phyloP scores from a whole-genome alignment of 2,329 filamentous ascomycete genomes.

The Ophiocordyceps robertsii region DNA sequence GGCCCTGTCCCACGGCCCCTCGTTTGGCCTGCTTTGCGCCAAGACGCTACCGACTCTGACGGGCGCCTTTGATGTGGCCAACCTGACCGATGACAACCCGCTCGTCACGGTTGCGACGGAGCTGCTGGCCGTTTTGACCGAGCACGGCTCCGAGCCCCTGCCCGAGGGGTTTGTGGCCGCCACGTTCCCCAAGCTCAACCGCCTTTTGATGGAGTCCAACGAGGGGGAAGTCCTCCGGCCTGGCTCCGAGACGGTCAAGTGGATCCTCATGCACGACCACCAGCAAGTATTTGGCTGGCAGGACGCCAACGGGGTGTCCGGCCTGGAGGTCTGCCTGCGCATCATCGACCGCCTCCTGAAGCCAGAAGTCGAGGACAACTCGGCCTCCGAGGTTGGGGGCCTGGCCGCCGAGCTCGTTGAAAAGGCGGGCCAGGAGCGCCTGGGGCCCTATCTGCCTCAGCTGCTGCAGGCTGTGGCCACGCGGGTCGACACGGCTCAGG shows the following conservation, averaged over 20 bases:
- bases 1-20: conserved; percentile 50
- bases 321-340: conserved; percentile 75
- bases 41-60: conserved; percentile 82
- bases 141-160: conserved; percentile 73
- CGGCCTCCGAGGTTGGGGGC: conserved; percentile 89
- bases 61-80: conserved; percentile 78
- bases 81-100: conserved; percentile 71
- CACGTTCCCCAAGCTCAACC: conserved; percentile 75
- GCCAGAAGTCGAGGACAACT: conserved; percentile 76
- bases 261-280: conserved; percentile 80
- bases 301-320: conserved; percentile 65
- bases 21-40: conserved; percentile 66
- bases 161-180: conserved; percentile 76
- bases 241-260: conserved; percentile 74
- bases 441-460: conserved; percentile 81
- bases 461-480: conserved; percentile 80
- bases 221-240: conserved; percentile 83
- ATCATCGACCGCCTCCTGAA: conserved; percentile 87
- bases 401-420: conserved; percentile 91
- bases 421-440: conserved; percentile 79
- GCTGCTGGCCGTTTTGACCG: conserved; percentile 64
- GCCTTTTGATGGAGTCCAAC: conserved; percentile 66
- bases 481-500: conserved; percentile 67
- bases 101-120: conserved; percentile 81
- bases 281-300: conserved; percentile 82